These are phyloP conservation scores for Epichloe gansuensis DNA, from an alignment of 2,329 filamentous ascomycete genomes.

Conservation along the genomic window DNA sequence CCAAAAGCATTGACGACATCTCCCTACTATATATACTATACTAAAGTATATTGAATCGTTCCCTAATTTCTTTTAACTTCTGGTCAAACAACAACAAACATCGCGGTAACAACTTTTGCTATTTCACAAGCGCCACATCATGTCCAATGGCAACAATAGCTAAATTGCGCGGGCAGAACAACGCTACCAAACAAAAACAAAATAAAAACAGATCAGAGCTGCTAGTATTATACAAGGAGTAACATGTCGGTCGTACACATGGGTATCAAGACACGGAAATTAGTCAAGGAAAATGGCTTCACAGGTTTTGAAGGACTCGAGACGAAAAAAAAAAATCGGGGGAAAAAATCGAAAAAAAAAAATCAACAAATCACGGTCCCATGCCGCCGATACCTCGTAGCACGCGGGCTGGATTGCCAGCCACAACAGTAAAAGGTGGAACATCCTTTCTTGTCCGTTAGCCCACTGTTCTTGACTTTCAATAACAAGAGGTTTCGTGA, in stretches of 20 bases:
- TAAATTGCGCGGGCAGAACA: background rate
- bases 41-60: too few species aligned
- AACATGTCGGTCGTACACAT: constrained; percentile 7
- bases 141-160: background rate
- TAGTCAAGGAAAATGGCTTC: background rate
- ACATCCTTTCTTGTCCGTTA: constrained; percentile 38
- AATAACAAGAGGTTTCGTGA: background rate
- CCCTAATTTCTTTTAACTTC: too few species aligned
- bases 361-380: constrained; percentile 12
- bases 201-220: background rate
- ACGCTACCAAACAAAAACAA: background rate
- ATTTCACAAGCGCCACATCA: background rate
- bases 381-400: constrained; percentile 28
- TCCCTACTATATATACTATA: too few species aligned
- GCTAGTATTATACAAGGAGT: constrained; percentile 10
- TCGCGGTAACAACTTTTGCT: background rate
- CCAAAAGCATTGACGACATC: too few species aligned
- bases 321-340: too few species aligned
- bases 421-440: constrained; percentile 53
- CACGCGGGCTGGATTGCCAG: constrained; percentile 55
- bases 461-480: background rate
- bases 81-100: background rate
- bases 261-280: constrained; percentile 20
- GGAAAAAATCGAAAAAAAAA: too few species aligned
- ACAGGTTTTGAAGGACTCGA: background rate